Base-by-base conservation (phyloP, 2,329 filamentous ascomycete genomes). In the Rugonectria rugulosa region DNA sequence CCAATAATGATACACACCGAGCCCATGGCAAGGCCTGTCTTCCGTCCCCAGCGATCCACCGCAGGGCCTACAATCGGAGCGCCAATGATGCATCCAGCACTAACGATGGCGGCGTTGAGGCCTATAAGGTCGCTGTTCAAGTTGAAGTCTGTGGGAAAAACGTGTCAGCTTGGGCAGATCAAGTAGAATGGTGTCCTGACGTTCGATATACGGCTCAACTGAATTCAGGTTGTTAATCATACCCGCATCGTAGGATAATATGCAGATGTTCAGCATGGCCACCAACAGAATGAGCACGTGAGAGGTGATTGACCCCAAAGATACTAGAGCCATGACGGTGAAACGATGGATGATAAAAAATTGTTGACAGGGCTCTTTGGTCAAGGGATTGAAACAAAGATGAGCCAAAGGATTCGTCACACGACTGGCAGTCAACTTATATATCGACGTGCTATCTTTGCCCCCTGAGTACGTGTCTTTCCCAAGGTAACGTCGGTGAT, bases 221-320 rank as follows among this genome's bases (percentile, higher is more conserved):
- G 36, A 21, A 20, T 45, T 45, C 11, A 45, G 29, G 29, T 45
- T 45, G 19, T 32, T 32, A 15, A 45, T 45, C 19, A 45, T 19
- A 12, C 42, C 36, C 8, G 42, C 42, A 15, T 45, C 42, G 19
- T 41, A 41, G 20, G 38, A 6, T 14, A 41, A 15, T 6, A 41
- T 41, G 38, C 20, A n/a, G n/a, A n/a, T n/a, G n/a, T n/a, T n/a
- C n/a, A n/a, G n/a, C n/a, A n/a, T n/a, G n/a, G n/a, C n/a, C n/a
- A n/a, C n/a, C n/a, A n/a, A n/a, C n/a, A n/a, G n/a, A n/a, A n/a
- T n/a, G n/a, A n/a, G n/a, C n/a, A n/a, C n/a, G n/a, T n/a, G n/a
- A n/a, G n/a, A n/a, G n/a, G n/a, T n/a, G n/a, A n/a, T n/a, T n/a
- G n/a, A n/a, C n/a, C n/a, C n/a, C n/a, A n/a, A n/a, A n/a, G n/a